phyloP scores from a whole-genome alignment of 495 filamentous ascomycete genomes.

The Neurospora pannonica region DNA sequence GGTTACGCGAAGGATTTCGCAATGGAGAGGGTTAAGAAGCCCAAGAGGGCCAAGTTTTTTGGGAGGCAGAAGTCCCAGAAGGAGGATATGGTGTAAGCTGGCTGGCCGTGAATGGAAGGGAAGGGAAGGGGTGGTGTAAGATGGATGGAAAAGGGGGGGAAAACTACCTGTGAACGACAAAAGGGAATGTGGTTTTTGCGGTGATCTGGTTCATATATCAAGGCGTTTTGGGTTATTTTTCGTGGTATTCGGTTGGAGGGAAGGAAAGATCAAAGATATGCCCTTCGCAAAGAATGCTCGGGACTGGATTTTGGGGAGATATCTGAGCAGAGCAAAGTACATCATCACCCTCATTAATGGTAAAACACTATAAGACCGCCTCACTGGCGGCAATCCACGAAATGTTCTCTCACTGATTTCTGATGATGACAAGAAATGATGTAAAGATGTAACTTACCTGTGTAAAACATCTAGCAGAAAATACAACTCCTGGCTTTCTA shows the following conservation, averaged over 20 bases:
- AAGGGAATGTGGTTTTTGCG: neutral
- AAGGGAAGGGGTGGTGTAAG: neutral
- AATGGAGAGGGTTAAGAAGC: neutral
- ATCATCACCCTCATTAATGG: neutral
- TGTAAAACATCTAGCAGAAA: too few species aligned
- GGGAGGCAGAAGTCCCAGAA: neutral
- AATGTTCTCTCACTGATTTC: too few species aligned
- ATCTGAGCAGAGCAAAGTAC: neutral
- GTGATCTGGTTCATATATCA: neutral
- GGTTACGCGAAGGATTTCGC: neutral
- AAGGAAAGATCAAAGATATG: neutral
- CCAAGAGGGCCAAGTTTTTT: neutral
- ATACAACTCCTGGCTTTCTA: too few species aligned
- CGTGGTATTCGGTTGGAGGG: rapidly evolving
- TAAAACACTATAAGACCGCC: neutral
- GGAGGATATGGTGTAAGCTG: neutral
- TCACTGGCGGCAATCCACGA: neutral
- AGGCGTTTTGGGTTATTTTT: neutral
- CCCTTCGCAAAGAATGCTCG: neutral
- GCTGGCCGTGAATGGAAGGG: neutral
- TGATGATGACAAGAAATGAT: too few species aligned
- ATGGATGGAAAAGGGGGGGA: neutral
- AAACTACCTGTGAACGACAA: neutral
- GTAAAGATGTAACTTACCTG: too few species aligned
- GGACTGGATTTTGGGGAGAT: neutral